Conservation (phyloP, 768 basidiomycete genomes). For the Chalciporus piperatus region DNA sequence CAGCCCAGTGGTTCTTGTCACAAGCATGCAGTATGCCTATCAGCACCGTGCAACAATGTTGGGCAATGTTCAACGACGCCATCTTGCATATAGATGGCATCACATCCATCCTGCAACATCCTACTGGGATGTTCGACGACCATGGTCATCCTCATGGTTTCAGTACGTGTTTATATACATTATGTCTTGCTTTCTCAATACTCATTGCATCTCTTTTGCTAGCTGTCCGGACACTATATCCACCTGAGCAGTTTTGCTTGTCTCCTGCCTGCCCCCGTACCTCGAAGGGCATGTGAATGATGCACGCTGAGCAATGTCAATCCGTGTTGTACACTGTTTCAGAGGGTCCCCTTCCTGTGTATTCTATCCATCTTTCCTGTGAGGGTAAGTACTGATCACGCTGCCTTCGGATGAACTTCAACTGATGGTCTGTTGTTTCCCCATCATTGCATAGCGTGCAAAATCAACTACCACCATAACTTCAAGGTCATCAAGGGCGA, state of each 20-base stretch:
- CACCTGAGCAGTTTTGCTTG: neutral
- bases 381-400: neutral
- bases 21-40: neutral
- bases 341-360: neutral
- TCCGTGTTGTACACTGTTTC: neutral
- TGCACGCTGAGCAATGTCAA: neutral
- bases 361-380: neutral
- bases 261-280: neutral
- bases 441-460: neutral
- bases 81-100: no score
- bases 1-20: neutral
- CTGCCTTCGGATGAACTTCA: no score
- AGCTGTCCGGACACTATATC: conserved; percentile 3
- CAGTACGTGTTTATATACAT: no score
- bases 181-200: no score
- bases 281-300: conserved; percentile 2
- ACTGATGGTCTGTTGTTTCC: no score
- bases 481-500: neutral
- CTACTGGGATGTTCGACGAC: no score
- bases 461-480: conserved; percentile 5
- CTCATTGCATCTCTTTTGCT: no score
- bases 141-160: no score
- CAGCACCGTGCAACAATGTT: neutral
- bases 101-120: no score
- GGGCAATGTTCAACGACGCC: neutral